These are phyloP conservation scores for Penicillium fuscoglaucum DNA, from an alignment of 2,329 filamentous ascomycete species.

Conservation along the genomic window DNA sequence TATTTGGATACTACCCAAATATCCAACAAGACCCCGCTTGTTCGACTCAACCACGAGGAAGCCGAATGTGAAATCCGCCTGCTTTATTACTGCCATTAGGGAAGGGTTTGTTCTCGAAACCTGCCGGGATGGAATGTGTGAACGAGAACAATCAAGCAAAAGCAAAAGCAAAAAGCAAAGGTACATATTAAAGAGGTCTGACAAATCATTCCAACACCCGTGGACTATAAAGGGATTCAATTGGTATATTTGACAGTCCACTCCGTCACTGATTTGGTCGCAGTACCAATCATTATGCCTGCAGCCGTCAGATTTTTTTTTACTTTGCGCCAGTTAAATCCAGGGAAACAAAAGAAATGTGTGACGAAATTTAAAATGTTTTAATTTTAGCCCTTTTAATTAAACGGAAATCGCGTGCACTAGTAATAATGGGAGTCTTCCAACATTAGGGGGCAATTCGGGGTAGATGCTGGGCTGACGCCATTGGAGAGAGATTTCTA, in stretches of 20 bases:
- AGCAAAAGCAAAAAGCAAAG: background rate
- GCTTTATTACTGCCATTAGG: background rate
- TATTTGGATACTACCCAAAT: constrained; percentile 13
- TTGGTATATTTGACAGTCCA: background rate
- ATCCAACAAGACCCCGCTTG: constrained; percentile 20
- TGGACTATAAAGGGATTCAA: background rate
- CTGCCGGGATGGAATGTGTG: constrained; percentile 10
- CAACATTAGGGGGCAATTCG: background rate
- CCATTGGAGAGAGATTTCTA: constrained; percentile 8
- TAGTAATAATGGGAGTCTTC: background rate
- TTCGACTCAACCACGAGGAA: constrained; percentile 26
- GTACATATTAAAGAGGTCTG: background rate
- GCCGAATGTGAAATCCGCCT: constrained; percentile 18
- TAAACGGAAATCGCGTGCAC: background rate
- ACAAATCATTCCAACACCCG: constrained; percentile 5
- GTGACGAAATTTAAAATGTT: background rate
- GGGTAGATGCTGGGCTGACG: constrained; percentile 16
- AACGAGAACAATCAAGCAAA: constrained; percentile 6
- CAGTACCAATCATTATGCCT: constrained; percentile 20
- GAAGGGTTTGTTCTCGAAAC: constrained; percentile 2
- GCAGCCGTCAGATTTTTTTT: constrained; percentile 16
- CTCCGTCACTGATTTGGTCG: constrained; percentile 17
- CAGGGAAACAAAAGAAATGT: constrained; percentile 8
- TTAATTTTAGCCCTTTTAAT: background rate
- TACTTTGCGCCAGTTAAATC: constrained; percentile 21